phyloP scores from a whole-genome alignment of 75 land plant species.

The Azolla pinnata region DNA sequence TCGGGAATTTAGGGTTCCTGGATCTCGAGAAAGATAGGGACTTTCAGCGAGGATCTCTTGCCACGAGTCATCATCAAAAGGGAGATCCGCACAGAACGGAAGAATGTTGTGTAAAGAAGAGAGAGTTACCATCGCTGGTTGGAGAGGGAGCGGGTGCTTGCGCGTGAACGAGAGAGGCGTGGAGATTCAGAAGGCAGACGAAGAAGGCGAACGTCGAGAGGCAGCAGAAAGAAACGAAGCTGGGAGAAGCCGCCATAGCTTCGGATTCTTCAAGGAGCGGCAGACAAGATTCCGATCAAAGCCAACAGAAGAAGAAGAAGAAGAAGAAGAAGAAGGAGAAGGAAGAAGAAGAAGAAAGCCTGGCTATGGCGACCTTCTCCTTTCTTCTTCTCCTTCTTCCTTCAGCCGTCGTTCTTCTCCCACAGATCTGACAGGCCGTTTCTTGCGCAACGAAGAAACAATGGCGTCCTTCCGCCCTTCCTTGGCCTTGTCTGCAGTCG shows the following conservation, averaged over 20 bases:
- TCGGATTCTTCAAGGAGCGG: too few species aligned
- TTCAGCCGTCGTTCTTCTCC: too few species aligned
- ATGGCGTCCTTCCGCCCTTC: too few species aligned
- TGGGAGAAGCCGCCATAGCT: background rate
- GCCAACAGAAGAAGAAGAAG: too few species aligned
- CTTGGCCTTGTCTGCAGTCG: too few species aligned
- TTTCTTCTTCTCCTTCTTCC: too few species aligned
- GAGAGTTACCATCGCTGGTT: conserved; percentile 22
- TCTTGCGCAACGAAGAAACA: too few species aligned
- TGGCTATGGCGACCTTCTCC: too few species aligned
- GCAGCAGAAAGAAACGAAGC: background rate
- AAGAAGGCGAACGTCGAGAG: conserved; percentile 5
- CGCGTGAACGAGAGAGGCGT: conserved; percentile 6
- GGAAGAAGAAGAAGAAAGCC: background rate
- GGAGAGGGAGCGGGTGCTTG: conserved; percentile 30
- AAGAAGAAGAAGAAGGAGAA: too few species aligned
- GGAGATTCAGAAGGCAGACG: background rate
- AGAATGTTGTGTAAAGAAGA: background rate
- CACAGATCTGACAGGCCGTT: too few species aligned
- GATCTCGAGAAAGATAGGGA: background rate
- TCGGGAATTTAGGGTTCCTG: background rate
- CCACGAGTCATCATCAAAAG: background rate
- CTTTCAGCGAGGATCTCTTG: background rate
- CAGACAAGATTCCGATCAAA: too few species aligned
- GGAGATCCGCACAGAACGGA: background rate